These are phyloP conservation scores for Polysphondylium violaceum DNA, from an alignment of 78 protist genomes.

Conservation along the genomic window DNA sequence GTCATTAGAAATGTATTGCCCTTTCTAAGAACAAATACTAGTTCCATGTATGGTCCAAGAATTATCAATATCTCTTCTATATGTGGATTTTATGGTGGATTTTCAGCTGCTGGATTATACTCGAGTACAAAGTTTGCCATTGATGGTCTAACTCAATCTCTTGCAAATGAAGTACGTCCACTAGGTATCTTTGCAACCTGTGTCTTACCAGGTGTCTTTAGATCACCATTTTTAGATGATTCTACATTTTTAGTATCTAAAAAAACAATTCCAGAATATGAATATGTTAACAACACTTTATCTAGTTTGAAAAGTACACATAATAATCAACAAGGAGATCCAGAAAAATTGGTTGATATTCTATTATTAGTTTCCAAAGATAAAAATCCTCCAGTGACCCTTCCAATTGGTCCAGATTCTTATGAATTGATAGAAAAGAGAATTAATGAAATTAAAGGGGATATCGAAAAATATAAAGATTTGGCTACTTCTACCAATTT, in stretches of 20 bases:
- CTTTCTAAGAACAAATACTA: not conserved
- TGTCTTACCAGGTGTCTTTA: constrained; percentile 10
- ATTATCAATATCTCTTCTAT: constrained; percentile 21
- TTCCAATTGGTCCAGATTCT: not conserved
- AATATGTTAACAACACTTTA: not conserved
- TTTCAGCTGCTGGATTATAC: not conserved
- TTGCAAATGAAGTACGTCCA: not conserved
- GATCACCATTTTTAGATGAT: not conserved
- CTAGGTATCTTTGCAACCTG: not conserved
- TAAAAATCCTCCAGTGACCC: not conserved
- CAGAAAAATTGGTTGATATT: not conserved
- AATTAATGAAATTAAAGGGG: not conserved
- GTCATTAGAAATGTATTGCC: not conserved
- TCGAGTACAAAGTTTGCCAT: constrained; percentile 36
- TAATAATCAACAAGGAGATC: constrained; percentile 29
- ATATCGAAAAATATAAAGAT: not conserved
- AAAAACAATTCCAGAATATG: not conserved
- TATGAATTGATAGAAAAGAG: not conserved
- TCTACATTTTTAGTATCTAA: not conserved
- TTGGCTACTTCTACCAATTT: not conserved
- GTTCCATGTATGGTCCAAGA: constrained; percentile 35
- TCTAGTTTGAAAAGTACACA: too few species aligned
- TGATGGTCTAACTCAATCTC: constrained; percentile 7
- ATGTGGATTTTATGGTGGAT: not conserved
- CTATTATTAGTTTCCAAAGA: not conserved